Base-by-base conservation (phyloP, 495 filamentous ascomycete species). In the Tuber magnatum region DNA sequence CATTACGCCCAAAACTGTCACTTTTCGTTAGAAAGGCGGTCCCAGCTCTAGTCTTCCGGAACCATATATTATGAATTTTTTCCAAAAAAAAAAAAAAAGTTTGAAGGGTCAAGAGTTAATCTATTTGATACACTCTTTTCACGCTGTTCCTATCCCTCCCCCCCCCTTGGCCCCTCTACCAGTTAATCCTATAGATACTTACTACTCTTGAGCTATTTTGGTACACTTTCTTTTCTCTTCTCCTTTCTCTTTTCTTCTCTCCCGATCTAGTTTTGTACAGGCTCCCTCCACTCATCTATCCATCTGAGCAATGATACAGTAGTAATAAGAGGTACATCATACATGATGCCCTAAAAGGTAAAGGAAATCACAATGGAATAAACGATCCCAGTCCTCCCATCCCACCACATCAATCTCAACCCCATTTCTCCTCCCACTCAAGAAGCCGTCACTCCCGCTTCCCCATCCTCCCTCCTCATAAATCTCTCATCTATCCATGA, bases 31-130 rank as follows among this genome's bases (percentile, higher is more conserved):
- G n/a, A n/a, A n/a, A n/a, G n/a, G n/a, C n/a, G n/a, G n/a, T n/a
- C n/a, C n/a, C n/a, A n/a, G n/a, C n/a, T n/a, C n/a, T n/a, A n/a
- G n/a, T n/a, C n/a, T n/a, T n/a, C n/a, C n/a, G n/a, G n/a, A n/a
- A n/a, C n/a, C n/a, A 20, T 10, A 51, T 22, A 38, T 42, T 77
- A 51, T 77, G 71, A 70, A 70, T 76, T 24, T 18, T n/a, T n/a
- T n/a, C n/a, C n/a, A n/a, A n/a, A n/a, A n/a, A n/a, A n/a, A 35
- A 61, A 61, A 28, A 28, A 35, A 3, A 35, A 61, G 51, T 5
- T 16, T 32, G n/a, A 61, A 5, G n/a, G 51, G 48, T 7, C 9
- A 2, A n/a, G 24, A 9, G 48, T 61, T 16, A 32, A 9, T 61
- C 28, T 4, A 2, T 32, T 10, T 32, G 12, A 12, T 32, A 32